Conservation (phyloP, 2,329 filamentous ascomycete genomes). For the Mollisiaceae sp. region DNA sequence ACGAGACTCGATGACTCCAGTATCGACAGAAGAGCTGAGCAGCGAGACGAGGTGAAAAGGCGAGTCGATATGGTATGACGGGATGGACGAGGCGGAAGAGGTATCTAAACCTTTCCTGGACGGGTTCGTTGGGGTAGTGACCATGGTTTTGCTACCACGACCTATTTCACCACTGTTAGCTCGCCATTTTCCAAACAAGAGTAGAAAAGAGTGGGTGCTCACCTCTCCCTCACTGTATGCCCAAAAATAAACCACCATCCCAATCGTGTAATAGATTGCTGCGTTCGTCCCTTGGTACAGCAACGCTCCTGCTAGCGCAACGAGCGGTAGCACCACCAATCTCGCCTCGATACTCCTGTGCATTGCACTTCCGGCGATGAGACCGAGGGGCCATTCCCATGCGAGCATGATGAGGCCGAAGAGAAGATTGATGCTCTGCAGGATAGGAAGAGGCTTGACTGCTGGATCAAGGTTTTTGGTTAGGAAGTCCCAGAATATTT, state of each 20-base stretch:
- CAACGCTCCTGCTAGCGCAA: constrained; percentile 73
- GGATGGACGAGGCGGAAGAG: background rate
- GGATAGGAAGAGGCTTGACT: constrained; percentile 83
- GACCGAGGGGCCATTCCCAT: constrained; percentile 88
- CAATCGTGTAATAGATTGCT: constrained; percentile 89
- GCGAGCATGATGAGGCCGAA: constrained; percentile 79
- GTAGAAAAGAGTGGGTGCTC: background rate
- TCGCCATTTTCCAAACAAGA: background rate
- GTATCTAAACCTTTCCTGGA: constrained; percentile 38
- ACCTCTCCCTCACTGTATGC: constrained; percentile 98
- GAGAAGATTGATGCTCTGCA: constrained; percentile 89
- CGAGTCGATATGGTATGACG: background rate
- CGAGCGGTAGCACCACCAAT: constrained; percentile 81
- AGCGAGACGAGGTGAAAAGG: background rate
- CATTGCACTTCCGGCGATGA: constrained; percentile 75
- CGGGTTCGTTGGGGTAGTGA: constrained; percentile 35
- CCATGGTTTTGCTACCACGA: constrained; percentile 39
- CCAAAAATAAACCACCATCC: constrained; percentile 90
- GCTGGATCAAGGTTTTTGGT: constrained; percentile 87
- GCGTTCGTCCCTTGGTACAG: constrained; percentile 93
- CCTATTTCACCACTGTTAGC: constrained; percentile 29
- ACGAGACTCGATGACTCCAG: constrained; percentile 1
- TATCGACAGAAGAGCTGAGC: constrained; percentile 10
- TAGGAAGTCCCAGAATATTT: constrained; percentile 97
- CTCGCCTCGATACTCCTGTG: constrained; percentile 90